Evolutionary conservation across 352 stramenopile genomes (phyloP), one percentile per base, ranked within the genome.

Genomic region (Pythium brassicae): DNA sequence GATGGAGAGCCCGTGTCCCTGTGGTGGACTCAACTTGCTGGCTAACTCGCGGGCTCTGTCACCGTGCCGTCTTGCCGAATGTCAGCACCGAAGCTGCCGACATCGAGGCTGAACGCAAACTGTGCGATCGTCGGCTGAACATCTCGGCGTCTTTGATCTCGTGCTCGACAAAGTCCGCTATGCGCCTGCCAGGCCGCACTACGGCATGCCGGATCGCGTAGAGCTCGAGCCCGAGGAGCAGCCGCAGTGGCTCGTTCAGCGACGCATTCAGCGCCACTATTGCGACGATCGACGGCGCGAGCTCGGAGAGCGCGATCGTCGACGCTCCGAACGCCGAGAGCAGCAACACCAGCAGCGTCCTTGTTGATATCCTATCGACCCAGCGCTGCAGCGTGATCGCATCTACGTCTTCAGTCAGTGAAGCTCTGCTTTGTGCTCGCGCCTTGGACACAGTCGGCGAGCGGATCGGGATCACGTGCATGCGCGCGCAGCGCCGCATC

Each of bases 381-480:
- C 27, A 47, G 23, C 46, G 58, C 34, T 60, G 15, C n/a, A n/a
- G n/a, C n/a, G n/a, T n/a, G n/a, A n/a, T n/a, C n/a, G n/a, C n/a
- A n/a, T n/a, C n/a, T n/a, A n/a, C n/a, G n/a, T n/a, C n/a, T n/a
- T n/a, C n/a, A n/a, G n/a, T n/a, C n/a, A n/a, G n/a, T n/a, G n/a
- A n/a, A n/a, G n/a, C n/a, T n/a, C n/a, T n/a, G n/a, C n/a, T n/a
- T n/a, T n/a, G n/a, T n/a, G n/a, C n/a, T n/a, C n/a, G n/a, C n/a
- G n/a, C 95, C 52, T 88, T 91, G 19, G 94, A 76, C 1, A 99
- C 97, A 2, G 96, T 99, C 12, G 97, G 97, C 29, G 89, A 92
- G 19, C 96, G 89, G 65, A 99, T 98, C 23, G 97, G 85, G 66
- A 97, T 92, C 32, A 98, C 86, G 58, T 91, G 83, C 57, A 99